Base-by-base conservation (phyloP, 2,329 filamentous ascomycete species). In the Fusarium duplospermum region DNA sequence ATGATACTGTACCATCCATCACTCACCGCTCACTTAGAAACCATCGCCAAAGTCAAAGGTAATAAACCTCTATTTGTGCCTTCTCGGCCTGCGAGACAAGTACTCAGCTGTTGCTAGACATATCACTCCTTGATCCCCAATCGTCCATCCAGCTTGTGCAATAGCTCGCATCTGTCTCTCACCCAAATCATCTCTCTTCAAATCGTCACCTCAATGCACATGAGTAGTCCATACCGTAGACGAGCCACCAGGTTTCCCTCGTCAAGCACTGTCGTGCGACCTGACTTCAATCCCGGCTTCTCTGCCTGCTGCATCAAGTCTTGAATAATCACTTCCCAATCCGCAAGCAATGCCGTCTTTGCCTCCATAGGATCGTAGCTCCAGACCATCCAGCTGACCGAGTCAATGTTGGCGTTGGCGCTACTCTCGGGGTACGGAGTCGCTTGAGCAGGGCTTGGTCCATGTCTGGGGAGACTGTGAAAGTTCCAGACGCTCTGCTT, bases 401-500 rank as follows among this genome's bases (percentile, higher is more conserved):
- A 62, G 54, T 69, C 70, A 61, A 61, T 42, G 27, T 62, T 69
- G 22, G 66, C 68, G 54, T 72, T 65, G 57, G 76, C 52, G 68
- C 69, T 69, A 18, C 73, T 56, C 62, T 78, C 72, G 27, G 77
- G 77, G 24, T 76, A 66, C 24, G 74, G 69, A n/a, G 78, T 81
- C 18, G 77, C 69, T 27, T 77, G 64, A 7, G 79, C 74, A 35
- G 69, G 73, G 40, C 73, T 79, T 52, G 77, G 76, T 22, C 56
- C 73, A 38, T 67, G 50, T 22, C 45, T 47, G 18, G 59, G 40
- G 45, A 58, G 66, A 33, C 62, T 42, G 33, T 62, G 80, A 72
- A 89, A 87, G 75, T 83, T 89, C 84, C 87, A 87, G 42, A 89
- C 83, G 67, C 85, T 84, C 65, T 83, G 83, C 67, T 86, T 86